Evolutionary conservation across 2,329 filamentous ascomycete genomes (phyloP).

Genomic region (Orbilia ellipsospora): DNA sequence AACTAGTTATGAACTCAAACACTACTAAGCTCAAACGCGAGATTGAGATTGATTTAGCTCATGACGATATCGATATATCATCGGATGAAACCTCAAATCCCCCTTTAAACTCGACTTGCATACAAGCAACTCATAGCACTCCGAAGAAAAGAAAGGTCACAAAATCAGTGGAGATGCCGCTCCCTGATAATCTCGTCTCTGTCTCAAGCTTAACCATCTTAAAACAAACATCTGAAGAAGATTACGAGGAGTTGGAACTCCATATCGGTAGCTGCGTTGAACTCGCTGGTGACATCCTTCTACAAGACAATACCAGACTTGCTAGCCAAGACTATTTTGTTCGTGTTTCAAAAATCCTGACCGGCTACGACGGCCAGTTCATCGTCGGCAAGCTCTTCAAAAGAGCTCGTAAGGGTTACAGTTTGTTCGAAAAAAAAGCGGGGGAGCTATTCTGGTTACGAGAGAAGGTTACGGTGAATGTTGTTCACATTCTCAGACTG

Average conservation of each 20-base stretch:
- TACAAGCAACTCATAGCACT: neutral
- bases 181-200: constrained; percentile 9
- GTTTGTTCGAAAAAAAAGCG: constrained; percentile 20
- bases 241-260: constrained; percentile 13
- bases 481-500: neutral
- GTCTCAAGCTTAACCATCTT: constrained; percentile 23
- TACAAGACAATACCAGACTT: constrained; percentile 14
- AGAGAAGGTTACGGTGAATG: constrained; percentile 17
- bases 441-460: constrained; percentile 31
- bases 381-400: constrained; percentile 31
- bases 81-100: no score
- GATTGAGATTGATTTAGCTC: no score
- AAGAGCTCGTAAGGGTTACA: constrained; percentile 29
- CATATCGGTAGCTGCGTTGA: constrained; percentile 36
- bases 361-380: constrained; percentile 27
- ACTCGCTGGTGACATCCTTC: constrained; percentile 3
- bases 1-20: no score
- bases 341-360: constrained; percentile 23
- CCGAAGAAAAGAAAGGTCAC: constrained; percentile 9
- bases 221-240: neutral
- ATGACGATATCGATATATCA: no score
- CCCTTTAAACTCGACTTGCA: neutral
- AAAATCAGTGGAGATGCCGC: neutral
- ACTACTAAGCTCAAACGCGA: no score
- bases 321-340: constrained; percentile 17